Conservation (phyloP, 2,329 filamentous ascomycete species). For the Endoconidiophora laricicola region DNA sequence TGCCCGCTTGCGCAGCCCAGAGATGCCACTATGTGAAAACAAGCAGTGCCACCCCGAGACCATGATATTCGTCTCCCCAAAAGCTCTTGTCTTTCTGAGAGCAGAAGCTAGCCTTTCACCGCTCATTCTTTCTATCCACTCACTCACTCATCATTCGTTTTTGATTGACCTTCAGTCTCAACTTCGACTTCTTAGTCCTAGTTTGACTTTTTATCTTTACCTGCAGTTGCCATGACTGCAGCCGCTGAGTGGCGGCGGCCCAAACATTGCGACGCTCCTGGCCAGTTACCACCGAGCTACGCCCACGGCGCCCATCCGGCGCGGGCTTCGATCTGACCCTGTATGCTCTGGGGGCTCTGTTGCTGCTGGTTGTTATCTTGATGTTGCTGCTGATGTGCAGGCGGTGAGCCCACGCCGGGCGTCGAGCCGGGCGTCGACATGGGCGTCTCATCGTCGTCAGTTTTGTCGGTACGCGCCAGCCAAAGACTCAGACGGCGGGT, state of each 20-base stretch:
- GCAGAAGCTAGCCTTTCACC: background rate
- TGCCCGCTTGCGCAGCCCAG: too few relatives aligned
- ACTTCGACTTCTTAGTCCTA: too few relatives aligned
- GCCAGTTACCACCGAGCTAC: background rate
- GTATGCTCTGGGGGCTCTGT: background rate
- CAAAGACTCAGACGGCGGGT: constrained; percentile 2
- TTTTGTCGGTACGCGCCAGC: background rate
- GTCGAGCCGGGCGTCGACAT: too few relatives aligned
- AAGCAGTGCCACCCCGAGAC: background rate
- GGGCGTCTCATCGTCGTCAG: background rate
- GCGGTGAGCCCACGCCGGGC: too few relatives aligned
- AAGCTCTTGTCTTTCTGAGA: background rate
- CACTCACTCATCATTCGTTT: background rate
- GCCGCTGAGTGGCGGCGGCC: too few relatives aligned
- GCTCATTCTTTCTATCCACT: too few relatives aligned
- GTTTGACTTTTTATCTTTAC: too few relatives aligned
- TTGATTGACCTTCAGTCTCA: too few relatives aligned
- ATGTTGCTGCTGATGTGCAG: background rate
- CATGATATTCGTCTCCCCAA: background rate
- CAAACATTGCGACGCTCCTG: too few relatives aligned
- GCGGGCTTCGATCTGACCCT: background rate
- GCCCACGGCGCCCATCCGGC: constrained; percentile 1
- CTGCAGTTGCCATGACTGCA: too few relatives aligned
- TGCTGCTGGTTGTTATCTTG: background rate
- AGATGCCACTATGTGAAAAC: too few relatives aligned